Base-by-base conservation (phyloP, 1,284 basidiomycete genomes). In the Apiotrichum gracile region DNA sequence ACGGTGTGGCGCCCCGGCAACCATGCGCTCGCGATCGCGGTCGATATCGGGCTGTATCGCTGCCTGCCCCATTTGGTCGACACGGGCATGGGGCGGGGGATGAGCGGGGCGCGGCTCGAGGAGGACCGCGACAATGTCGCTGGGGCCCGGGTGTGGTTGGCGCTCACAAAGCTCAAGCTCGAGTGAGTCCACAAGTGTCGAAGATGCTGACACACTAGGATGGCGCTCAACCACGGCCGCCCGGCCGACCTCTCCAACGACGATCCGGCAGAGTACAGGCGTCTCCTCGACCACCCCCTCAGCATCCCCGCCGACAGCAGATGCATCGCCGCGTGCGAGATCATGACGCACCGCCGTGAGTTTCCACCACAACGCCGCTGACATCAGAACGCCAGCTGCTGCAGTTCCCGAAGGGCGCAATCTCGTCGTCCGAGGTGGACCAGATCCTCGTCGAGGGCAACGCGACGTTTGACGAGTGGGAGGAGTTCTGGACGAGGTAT, bases 1-100 rank as follows among this genome's bases (percentile, higher is more conserved):
- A 54, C 47, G 22, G 52, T 31, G 14, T 48, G 52, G 47, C 27
- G 47, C 6, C 46, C 47, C 3, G 47, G 26, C 24, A 45, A 88
- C 8, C 87, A 90, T 74, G 88, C 88, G 19, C 86, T 89, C n/a
- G 81, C 87, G 46, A 90, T 90, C 87, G 87, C 86, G n/a, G 33
- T 83, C 34, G 52, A 47, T 21, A 54, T 89, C 80, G 88, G 90
- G 66, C 76, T 88, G 24, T 47, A 54, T 26, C 41, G 42, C 4
- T 48, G 46, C 26, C 44, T 54, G 2, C 26, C 87, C 6, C 81
- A 79, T 63, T 75, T 90, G 24, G 73, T 83, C 38, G 81, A 81
- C 61, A 80, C 85, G 34, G 87, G 89, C 76, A 76, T 80, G 73
- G 78, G 77, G 61, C 75, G 78, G 17, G 29, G 43, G 7, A 21